These are phyloP conservation scores for Thielaviopsis ethacetica DNA, from an alignment of 2,329 filamentous ascomycete species.

Conservation along the genomic window DNA sequence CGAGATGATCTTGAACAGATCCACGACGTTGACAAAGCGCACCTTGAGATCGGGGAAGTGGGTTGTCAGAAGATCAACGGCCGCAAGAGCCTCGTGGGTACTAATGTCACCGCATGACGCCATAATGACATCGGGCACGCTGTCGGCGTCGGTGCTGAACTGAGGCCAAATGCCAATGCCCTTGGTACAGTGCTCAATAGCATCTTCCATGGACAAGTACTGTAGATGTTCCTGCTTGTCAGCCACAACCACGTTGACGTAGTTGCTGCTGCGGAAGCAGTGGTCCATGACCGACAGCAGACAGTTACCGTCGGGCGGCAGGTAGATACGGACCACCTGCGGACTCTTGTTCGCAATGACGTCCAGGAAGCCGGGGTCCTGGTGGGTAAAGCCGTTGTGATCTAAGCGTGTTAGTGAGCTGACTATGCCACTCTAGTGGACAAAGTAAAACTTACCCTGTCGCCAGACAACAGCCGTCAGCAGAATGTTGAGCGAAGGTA, in stretches of 20 bases:
- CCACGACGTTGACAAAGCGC: slow-evolving; percentile 65
- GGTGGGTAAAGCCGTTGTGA: slow-evolving; percentile 71
- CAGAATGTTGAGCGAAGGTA: slow-evolving; percentile 64
- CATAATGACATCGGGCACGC: slow-evolving; percentile 60
- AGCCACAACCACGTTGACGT: slow-evolving; percentile 66
- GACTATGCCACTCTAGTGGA: background rate
- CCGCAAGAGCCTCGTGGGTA: slow-evolving; percentile 59
- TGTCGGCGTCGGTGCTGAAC: slow-evolving; percentile 53
- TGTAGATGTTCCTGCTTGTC: slow-evolving; percentile 70
- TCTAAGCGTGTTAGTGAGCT: slow-evolving; percentile 24
- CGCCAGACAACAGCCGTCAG: slow-evolving; percentile 66
- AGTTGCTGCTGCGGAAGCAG: slow-evolving; percentile 56
- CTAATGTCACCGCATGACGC: slow-evolving; percentile 60
- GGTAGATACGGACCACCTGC: slow-evolving; percentile 65
- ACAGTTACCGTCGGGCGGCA: slow-evolving; percentile 66
- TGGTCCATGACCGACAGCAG: slow-evolving; percentile 62
- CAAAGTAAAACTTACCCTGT: slow-evolving; percentile 25
- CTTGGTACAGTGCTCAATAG: slow-evolving; percentile 61
- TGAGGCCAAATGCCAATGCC: slow-evolving; percentile 64
- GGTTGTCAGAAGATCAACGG: slow-evolving; percentile 55
- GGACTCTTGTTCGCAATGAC: slow-evolving; percentile 67
- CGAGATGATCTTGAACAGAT: slow-evolving; percentile 65
- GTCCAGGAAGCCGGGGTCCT: slow-evolving; percentile 66
- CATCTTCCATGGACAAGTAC: slow-evolving; percentile 56
- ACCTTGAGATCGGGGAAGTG: slow-evolving; percentile 58